Evolutionary conservation across 768 basidiomycete genomes (phyloP).

Genomic region (Harrya chromipes): DNA sequence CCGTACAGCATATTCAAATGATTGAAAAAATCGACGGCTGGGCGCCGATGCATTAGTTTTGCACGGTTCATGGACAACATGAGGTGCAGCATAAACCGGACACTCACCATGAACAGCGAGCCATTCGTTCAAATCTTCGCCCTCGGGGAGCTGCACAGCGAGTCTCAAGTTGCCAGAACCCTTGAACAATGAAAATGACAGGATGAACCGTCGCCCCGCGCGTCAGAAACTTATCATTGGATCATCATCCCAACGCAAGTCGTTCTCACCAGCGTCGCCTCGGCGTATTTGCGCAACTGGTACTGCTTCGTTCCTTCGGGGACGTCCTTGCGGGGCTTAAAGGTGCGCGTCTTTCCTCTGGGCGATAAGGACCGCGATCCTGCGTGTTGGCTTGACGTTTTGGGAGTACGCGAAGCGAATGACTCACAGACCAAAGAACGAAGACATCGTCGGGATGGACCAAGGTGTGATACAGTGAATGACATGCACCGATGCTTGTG

Average conservation of each 20-base stretch:
- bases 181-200: constrained; percentile 37
- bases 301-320: constrained; percentile 98
- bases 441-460: constrained; percentile 53
- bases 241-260: not conserved
- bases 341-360: constrained; percentile 90
- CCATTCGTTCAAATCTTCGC: constrained; percentile 98
- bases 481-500: constrained; percentile 1
- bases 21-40: constrained; percentile 99
- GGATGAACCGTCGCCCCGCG: not conserved
- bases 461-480: constrained; percentile 7
- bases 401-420: not conserved
- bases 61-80: not conserved
- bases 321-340: constrained; percentile 94
- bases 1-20: constrained; percentile 99
- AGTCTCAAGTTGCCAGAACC: constrained; percentile 93
- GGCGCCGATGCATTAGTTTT: constrained; percentile 1
- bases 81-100: not conserved
- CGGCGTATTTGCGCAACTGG: constrained; percentile 95
- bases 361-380: constrained; percentile 7
- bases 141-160: constrained; percentile 93
- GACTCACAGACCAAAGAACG: constrained; percentile 85
- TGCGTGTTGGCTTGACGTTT: constrained; percentile 11
- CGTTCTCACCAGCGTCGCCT: constrained; percentile 76
- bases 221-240: constrained; percentile 13
- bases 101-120: constrained; percentile 96